Evolutionary conservation across 2,329 filamentous ascomycete species (phyloP).

Genomic region (Aspergillus versicolor): DNA sequence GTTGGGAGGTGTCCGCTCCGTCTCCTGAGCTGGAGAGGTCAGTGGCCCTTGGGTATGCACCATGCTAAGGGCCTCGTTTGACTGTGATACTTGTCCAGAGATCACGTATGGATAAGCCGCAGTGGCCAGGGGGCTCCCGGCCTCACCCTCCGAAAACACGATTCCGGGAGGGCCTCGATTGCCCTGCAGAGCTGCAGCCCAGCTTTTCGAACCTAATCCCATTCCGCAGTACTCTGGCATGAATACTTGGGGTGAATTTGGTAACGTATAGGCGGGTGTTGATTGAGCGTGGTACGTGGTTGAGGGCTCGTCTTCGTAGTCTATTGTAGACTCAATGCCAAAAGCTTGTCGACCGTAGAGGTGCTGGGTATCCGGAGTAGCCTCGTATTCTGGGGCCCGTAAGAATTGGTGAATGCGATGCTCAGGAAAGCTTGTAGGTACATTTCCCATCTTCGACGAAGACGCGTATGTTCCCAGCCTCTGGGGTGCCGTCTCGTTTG

Average conservation of each 20-base stretch:
- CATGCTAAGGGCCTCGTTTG: constrained; percentile 27
- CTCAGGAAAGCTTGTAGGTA: constrained; percentile 18
- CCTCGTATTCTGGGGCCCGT: constrained; percentile 27
- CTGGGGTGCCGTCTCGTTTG: constrained; percentile 19
- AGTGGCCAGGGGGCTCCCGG: constrained; percentile 22
- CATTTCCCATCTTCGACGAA: constrained; percentile 13
- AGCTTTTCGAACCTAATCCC: constrained; percentile 30
- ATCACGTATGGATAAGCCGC: constrained; percentile 31
- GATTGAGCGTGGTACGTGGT: constrained; percentile 33
- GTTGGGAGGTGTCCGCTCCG: constrained; percentile 38
- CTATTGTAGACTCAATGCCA: constrained; percentile 22
- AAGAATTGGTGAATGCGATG: constrained; percentile 20
- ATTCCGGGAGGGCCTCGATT: constrained; percentile 21
- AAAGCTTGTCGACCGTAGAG: constrained; percentile 24
- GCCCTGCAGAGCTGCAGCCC: constrained; percentile 25
- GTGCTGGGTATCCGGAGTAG: constrained; percentile 20
- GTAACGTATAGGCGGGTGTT: constrained; percentile 36
- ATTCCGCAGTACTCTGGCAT: constrained; percentile 28
- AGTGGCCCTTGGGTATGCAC: constrained; percentile 23
- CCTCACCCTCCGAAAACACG: constrained; percentile 31
- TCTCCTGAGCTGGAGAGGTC: constrained; percentile 23
- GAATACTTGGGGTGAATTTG: constrained; percentile 30
- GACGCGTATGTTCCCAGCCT: constrained; percentile 21
- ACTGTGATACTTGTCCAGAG: constrained; percentile 26
- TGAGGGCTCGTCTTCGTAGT: constrained; percentile 36